A percentile compares a stretch with the other conserved stretches of the same genome.
Conservation (phyloP, 345 rosid species). For the Physaria fendleri region DNA sequence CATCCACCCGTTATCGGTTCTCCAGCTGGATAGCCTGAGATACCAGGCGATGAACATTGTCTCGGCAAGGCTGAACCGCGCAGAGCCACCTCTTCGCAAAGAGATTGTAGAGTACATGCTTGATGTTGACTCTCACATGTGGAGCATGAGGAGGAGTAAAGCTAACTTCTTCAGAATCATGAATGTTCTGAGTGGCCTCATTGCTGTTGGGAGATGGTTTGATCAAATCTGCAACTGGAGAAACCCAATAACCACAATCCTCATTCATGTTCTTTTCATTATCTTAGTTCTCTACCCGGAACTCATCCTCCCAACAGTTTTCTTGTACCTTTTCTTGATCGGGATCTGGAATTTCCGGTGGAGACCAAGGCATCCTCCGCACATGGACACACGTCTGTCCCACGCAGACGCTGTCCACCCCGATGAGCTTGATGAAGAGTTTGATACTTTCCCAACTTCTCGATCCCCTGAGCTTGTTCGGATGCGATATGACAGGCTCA, state of each 20-base stretch:
- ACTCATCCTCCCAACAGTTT: conserved; percentile 76
- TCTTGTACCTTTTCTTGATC: conserved; percentile 82
- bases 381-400: conserved; percentile 91
- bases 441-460: conserved; percentile 83
- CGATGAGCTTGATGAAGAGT: conserved; percentile 92
- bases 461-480: conserved; percentile 59
- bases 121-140: conserved; percentile 97
- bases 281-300: conserved; percentile 87
- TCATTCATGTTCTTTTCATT: conserved; percentile 73
- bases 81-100: conserved; percentile 90
- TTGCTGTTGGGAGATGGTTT: conserved; percentile 83
- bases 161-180: conserved; percentile 53
- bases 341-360: conserved; percentile 90
- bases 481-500: conserved; percentile 85
- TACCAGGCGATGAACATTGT: conserved; percentile 94
- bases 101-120: conserved; percentile 98
- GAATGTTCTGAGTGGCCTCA: conserved; percentile 59
- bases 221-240: conserved; percentile 93
- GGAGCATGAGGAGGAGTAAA: conserved; percentile 99
- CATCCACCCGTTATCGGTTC: conserved; percentile 81
- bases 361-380: conserved; percentile 93
- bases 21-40: conserved; percentile 82
- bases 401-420: conserved; percentile 86
- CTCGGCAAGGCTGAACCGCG: conserved; percentile 71
- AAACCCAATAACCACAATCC: conserved; percentile 80